These are phyloP conservation scores for Globisporangium takayamanum DNA, from an alignment of 352 stramenopile species.

Conservation along the genomic window DNA sequence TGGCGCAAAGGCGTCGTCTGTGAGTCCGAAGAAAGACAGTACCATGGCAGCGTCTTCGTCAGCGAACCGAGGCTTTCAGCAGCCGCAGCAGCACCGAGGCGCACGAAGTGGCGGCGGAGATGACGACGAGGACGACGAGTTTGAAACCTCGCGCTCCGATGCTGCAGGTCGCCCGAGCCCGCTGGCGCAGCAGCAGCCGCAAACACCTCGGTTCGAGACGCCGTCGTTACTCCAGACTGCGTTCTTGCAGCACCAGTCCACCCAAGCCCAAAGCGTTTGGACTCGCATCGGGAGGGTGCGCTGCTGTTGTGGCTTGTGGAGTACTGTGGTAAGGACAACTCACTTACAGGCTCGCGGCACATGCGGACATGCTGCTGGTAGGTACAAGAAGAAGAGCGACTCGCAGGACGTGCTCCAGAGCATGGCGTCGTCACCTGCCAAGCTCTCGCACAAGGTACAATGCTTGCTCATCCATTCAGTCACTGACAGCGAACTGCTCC, in stretches of 20 bases:
- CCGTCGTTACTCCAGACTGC: constrained; percentile 53
- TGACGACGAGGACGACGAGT: constrained; percentile 3
- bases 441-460: constrained; percentile 51
- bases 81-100: neutral
- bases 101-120: constrained; percentile 13
- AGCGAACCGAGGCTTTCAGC: constrained; percentile 10
- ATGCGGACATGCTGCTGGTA: constrained; percentile 5
- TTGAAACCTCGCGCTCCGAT: constrained; percentile 10
- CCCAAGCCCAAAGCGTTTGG: constrained; percentile 48
- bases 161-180: constrained; percentile 5
- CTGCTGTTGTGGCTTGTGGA: neutral
- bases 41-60: constrained; percentile 6
- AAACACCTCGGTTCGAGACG: constrained; percentile 21
- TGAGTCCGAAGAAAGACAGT: constrained; percentile 19
- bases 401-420: constrained; percentile 49
- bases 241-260: constrained; percentile 47
- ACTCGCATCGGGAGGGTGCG: constrained; percentile 40
- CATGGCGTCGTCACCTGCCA: constrained; percentile 50
- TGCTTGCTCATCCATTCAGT: too few relatives aligned
- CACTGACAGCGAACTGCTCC: too few relatives aligned
- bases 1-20: constrained; percentile 17
- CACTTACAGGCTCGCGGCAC: neutral
- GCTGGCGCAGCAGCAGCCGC: neutral
- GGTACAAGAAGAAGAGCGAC: constrained; percentile 44
- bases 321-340: constrained; percentile 2